These are phyloP conservation scores for Fusarium denticulatum DNA, from an alignment of 2,329 filamentous ascomycete genomes.

Conservation along the genomic window DNA sequence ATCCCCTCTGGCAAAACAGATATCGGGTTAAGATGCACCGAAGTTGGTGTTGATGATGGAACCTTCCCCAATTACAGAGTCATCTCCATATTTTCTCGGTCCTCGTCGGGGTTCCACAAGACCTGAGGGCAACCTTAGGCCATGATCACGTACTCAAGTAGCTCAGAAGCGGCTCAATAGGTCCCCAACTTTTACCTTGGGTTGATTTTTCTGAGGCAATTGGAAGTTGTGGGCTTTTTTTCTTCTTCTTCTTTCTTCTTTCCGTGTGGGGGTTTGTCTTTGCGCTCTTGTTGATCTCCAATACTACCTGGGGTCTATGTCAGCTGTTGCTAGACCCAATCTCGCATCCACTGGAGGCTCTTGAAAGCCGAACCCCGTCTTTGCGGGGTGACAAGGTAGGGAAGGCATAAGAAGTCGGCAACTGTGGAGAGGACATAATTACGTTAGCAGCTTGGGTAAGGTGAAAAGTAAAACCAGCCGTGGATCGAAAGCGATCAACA, in stretches of 20 bases:
- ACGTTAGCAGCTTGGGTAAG: background rate
- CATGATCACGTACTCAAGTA: background rate
- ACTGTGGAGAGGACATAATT: conserved; percentile 5
- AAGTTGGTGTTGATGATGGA: conserved; percentile 32
- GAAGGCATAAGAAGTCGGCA: background rate
- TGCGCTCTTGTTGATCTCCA: background rate
- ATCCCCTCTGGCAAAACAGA: conserved; percentile 23
- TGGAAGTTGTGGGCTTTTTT: background rate
- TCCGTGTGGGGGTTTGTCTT: background rate
- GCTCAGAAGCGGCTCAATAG: conserved; percentile 23
- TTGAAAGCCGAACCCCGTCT: background rate
- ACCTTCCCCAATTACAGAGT: conserved; percentile 19
- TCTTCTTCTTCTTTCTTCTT: background rate
- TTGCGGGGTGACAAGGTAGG: conserved; percentile 24
- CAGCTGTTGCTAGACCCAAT: background rate
- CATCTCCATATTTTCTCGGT: conserved; percentile 36
- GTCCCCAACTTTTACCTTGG: background rate
- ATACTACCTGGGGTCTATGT: background rate
- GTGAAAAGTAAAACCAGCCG: background rate
- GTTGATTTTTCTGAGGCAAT: background rate
- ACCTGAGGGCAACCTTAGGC: background rate
- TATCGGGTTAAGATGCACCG: conserved; percentile 35
- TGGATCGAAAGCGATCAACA: background rate
- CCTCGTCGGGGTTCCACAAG: conserved; percentile 23
- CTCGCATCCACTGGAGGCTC: background rate